Base-by-base conservation (phyloP, 2,329 filamentous ascomycete species). In the Myriangium duriaei region DNA sequence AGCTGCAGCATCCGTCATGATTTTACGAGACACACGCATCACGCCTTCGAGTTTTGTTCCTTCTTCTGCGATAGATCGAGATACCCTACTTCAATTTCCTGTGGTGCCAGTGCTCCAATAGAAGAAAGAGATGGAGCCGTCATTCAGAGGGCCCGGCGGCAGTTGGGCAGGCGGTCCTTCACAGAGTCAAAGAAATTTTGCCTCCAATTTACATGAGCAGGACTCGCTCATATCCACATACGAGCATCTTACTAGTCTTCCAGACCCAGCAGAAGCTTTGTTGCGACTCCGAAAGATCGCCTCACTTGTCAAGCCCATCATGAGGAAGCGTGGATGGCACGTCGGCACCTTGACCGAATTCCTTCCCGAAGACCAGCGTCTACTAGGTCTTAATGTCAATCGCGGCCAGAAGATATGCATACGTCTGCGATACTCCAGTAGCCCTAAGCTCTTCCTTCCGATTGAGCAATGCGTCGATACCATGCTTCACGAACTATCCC, bases 401-500 rank as follows among this genome's bases (percentile, higher is more conserved):
- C 61, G 61, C 12, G 86, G 85, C 4, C 69, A 79, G 52, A 80
- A 79, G 54, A 93, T 96, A 47, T 81, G 83, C 46, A 66, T 96
- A 14, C 76, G 88, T 30, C 64, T 96, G 42, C 78, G 88, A 40
- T 79, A 91, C 57, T 67, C 81, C 4, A 68, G 72, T 49, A 83
- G 93, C 54, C 69, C 72, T 7, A 74, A 66, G 28, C 77, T 84
- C 49, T 96, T 96, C 51, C 59, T 94, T 13, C 78, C 81, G 1
- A 62, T 87, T 41, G 85, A 95, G 52, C 67, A 81, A 46, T 71
- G 94, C 5, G 69, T 85, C 30, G 86, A 95, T 57, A 96, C 88
- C 0, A 81, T 96, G 76, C 74, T 96, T 13, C 88, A 96, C 55
- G 88, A 96, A 49, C 72, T 96, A 2, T 79, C 76, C n/a, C 88